Evolutionary conservation across 345 rosid species (phyloP), one percentile per base, ranked within the genome.

Genomic region (Capsella bursapastoris): DNA sequence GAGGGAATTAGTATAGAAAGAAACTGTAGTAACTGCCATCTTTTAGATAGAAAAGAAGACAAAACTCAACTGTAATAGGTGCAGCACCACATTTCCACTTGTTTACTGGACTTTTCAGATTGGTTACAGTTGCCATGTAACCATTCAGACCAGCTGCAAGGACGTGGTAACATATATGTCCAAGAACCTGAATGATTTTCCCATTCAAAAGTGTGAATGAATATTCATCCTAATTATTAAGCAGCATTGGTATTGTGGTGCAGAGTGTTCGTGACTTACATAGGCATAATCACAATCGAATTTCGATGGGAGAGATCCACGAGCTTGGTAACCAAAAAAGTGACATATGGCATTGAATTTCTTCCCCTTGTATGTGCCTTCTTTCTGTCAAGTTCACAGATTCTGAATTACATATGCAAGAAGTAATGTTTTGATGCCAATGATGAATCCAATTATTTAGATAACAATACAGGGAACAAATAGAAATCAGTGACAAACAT

Each of bases 311-410:
- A 95, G 82, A 37, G 97, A 90, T 75, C 99, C 99, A 47, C 99
- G 92, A 83, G 99, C 99, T 78, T 95, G 99, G 81, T 95, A 92
- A 75, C 99, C 99, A 57, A 95, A 95, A 81, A 95, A 95, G 83
- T 95, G 98, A 86, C 97, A 92, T 70, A 95, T 95, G 5, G 98
- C 96, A 84, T 88, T 95, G 83, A 95, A 88, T 73, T 92, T 95
- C 79, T 92, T 95, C 63, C 98, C 99, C 81, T 75, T 92, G 89
- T 90, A 92, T 68, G 84, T 88, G 77, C 95, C 98, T 77, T 85
- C 91, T 86, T 90, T 90, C 95, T 90, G 88, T 66, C 52, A 66
- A 59, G 56, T 69, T 48, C 70, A 81, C 81, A 79, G 60, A 34
- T 55, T 40, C 6, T 40, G 3, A 67, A 34, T 68, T 32, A 35